Percentiles rank a stretch among this genome's conserved stretches.
Conservation (phyloP, 805 yeast species). For the Saccharomycopsis capsularis region DNA sequence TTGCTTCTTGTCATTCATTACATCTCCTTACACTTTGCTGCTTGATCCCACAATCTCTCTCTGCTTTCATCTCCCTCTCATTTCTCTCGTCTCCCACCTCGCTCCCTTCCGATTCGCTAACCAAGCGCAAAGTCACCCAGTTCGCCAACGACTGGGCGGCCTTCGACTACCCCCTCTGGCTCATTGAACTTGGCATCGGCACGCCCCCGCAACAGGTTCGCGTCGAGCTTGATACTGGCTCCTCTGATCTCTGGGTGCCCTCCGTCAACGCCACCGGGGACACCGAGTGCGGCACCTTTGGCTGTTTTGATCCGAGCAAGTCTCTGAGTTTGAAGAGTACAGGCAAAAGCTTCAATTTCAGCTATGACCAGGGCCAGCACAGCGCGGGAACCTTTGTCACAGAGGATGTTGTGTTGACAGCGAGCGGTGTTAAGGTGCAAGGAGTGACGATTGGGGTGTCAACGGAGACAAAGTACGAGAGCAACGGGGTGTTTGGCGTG, state of each 20-base stretch:
- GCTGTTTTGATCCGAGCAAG: not conserved
- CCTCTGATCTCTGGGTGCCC: slow-evolving; percentile 29
- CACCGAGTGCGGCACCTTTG: not conserved
- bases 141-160: no score
- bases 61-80: no score
- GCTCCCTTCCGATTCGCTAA: no score
- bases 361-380: not conserved
- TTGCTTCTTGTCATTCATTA: no score
- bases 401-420: not conserved
- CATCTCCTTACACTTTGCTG: no score
- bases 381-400: not conserved
- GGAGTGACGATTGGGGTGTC: not conserved
- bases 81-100: no score
- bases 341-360: not conserved
- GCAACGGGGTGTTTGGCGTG: slow-evolving; percentile 2
- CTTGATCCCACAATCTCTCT: no score
- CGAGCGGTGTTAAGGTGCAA: not conserved
- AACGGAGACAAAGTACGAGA: not conserved
- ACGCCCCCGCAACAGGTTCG: slow-evolving; percentile 21
- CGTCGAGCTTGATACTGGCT: slow-evolving; percentile 29
- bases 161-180: not conserved
- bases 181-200: slow-evolving; percentile 14
- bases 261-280: not conserved
- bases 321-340: not conserved
- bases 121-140: no score